These are phyloP conservation scores for Rhizopogon vesiculosus DNA, from an alignment of 768 basidiomycete genomes.

Conservation along the genomic window DNA sequence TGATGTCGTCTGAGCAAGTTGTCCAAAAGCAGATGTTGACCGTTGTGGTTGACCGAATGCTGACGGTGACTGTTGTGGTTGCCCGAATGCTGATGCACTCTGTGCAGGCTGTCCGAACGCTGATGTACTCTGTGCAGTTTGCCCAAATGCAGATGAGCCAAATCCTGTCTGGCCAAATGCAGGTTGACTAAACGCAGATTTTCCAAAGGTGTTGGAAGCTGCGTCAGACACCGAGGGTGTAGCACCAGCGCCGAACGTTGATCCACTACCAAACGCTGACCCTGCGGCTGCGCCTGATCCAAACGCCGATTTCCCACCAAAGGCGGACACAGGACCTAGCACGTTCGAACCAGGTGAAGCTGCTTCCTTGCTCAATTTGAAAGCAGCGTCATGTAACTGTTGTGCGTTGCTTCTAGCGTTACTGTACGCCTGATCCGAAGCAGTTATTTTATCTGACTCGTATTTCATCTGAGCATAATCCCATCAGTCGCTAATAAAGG, in stretches of 20 bases:
- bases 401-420: conserved; percentile 45
- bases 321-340: conserved; percentile 13
- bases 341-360: conserved; percentile 6
- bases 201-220: conserved; percentile 18
- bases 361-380: conserved; percentile 32
- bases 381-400: conserved; percentile 50
- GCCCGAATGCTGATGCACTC: conserved; percentile 33
- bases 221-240: conserved; percentile 29
- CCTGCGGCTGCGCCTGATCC: conserved; percentile 7
- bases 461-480: conserved; percentile 40
- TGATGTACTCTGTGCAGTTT: conserved; percentile 21
- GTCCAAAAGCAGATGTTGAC: conserved; percentile 24
- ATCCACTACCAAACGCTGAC: conserved; percentile 35
- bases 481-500: background rate
- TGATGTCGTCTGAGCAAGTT: conserved; percentile 28
- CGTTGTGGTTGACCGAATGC: conserved; percentile 33
- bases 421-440: conserved; percentile 46
- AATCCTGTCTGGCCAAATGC: conserved; percentile 36
- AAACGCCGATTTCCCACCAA: conserved; percentile 20
- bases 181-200: conserved; percentile 30
- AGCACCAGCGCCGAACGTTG: conserved; percentile 34
- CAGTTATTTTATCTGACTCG: conserved; percentile 49
- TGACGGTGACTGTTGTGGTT: conserved; percentile 28
- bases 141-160: conserved; percentile 25
- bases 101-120: conserved; percentile 31